Evolutionary conservation across 768 basidiomycete genomes (phyloP).

Genomic region (Suillus tomentosus): DNA sequence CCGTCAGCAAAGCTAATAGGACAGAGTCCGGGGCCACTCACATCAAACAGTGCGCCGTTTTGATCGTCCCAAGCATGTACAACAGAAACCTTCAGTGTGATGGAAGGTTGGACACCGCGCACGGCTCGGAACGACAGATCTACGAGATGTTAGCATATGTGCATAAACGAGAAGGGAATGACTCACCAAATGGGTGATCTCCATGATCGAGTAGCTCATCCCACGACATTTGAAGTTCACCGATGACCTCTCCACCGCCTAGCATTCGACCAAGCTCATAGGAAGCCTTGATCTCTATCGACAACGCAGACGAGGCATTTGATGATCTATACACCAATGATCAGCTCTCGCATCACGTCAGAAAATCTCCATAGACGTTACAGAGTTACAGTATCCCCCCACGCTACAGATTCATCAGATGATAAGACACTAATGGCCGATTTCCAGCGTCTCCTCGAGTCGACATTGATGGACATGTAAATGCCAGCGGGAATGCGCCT

Average conservation of each 20-base stretch:
- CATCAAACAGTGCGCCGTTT: neutral
- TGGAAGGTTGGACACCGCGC: neutral
- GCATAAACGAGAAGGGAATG: neutral
- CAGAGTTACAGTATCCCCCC: neutral
- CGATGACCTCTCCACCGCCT: neutral
- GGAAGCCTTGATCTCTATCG: neutral
- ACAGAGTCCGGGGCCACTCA: neutral
- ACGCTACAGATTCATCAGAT: neutral
- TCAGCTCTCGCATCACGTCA: neutral
- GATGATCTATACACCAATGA: neutral
- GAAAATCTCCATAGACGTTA: neutral
- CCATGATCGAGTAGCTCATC: neutral
- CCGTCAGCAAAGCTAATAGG: too few relatives aligned
- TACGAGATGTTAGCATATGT: neutral
- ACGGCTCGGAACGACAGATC: neutral
- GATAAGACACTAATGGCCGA: neutral
- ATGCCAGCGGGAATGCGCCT: neutral
- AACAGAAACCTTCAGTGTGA: neutral
- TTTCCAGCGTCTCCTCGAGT: neutral
- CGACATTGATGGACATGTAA: neutral
- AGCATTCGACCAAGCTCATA: neutral
- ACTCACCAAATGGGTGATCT: neutral
- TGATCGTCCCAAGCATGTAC: neutral
- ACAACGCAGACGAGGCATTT: neutral
- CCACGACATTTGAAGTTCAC: neutral